A percentile compares a stretch with the other conserved stretches of the same genome.
These are phyloP conservation scores for Fonsecaea monophora DNA, from an alignment of 2,329 filamentous ascomycete species.

Conservation along the genomic window DNA sequence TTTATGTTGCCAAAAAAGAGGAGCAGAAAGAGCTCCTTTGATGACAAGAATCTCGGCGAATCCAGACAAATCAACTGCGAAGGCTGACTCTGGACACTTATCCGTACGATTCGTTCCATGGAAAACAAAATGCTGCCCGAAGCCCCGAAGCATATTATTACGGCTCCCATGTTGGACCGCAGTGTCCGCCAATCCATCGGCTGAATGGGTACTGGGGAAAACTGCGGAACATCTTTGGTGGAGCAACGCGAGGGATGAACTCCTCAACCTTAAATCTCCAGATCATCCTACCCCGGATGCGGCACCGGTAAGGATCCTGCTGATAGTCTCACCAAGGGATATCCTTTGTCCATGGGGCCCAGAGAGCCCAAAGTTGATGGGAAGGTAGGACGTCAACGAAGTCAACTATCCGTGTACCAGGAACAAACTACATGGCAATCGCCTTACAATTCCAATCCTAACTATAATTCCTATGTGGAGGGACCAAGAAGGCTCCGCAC, in stretches of 20 bases:
- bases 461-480: neutral
- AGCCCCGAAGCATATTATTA: too few relatives aligned
- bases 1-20: neutral
- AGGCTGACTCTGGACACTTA: neutral
- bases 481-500: neutral
- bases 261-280: neutral
- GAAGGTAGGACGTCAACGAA: neutral
- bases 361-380: neutral
- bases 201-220: neutral
- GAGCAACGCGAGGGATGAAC: neutral
- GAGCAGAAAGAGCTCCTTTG: neutral
- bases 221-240: neutral
- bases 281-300: neutral
- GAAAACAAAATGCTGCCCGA: neutral
- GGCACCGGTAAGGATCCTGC: constrained; percentile 2
- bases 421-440: neutral
- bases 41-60: neutral
- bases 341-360: neutral
- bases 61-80: neutral
- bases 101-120: neutral
- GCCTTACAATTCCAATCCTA: neutral
- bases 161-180: too few relatives aligned
- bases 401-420: neutral
- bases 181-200: neutral
- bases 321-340: neutral